Base-by-base conservation (phyloP, 139 green algal genomes). In the Eudorina sp. region DNA sequence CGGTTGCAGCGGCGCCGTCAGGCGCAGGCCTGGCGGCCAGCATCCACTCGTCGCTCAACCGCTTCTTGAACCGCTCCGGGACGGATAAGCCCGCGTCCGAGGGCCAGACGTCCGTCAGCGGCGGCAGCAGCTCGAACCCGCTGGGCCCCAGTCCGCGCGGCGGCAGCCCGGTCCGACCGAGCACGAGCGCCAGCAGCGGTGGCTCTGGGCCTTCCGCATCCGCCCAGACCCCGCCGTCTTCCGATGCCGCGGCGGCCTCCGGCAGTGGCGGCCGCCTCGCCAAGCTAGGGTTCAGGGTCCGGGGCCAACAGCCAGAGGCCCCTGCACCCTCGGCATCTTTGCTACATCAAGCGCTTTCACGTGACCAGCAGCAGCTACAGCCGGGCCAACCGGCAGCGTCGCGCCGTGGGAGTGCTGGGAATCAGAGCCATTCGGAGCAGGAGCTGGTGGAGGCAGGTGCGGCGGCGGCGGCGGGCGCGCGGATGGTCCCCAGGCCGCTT, bases 121-220 rank as follows among this genome's bases (percentile, higher is more conserved):
- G 29, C 46, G 34, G 25, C 13, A 16, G n/a, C n/a, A n/a, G n/a
- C n/a, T n/a, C n/a, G n/a, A n/a, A n/a, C n/a, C n/a, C 46, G 25
- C 48, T 16, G 18, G 51, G 31, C 19, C 48, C 31, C 77, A 84
- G 53, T 53, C 77, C 77, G 0, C 78, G 55, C n/a, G 78, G 55
- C 55, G 38, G 38, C 38, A 85, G 78, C 58, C 78, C 78, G 14
- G 58, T 74, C 4, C 78, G 78, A n/a, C n/a, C n/a, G n/a, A n/a
- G n/a, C n/a, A n/a, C n/a, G n/a, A n/a, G n/a, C n/a, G n/a, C n/a
- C n/a, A n/a, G n/a, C n/a, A n/a, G n/a, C n/a, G n/a, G n/a, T n/a
- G n/a, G n/a, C n/a, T n/a, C n/a, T n/a, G n/a, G n/a, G n/a, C n/a
- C n/a, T n/a, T n/a, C n/a, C n/a, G n/a, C n/a, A n/a, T n/a, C n/a